phyloP scores from a whole-genome alignment of 257 asterid genomes.

The Coffea eugenioides region DNA sequence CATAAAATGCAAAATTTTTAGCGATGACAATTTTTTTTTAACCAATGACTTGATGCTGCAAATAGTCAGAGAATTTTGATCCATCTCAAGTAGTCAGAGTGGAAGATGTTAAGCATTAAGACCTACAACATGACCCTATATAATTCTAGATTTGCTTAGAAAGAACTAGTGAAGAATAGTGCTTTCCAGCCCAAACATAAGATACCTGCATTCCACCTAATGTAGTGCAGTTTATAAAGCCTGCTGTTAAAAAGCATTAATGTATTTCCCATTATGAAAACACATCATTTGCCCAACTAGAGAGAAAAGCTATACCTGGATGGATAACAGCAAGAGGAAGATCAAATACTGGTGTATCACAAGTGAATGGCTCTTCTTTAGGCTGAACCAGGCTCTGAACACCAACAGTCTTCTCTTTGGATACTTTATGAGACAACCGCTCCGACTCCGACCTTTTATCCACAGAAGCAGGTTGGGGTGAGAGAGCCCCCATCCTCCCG shows the following conservation, averaged over 20 bases:
- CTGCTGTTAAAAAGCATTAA: not conserved
- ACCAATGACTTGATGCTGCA: not conserved
- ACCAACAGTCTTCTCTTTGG: conserved; percentile 25
- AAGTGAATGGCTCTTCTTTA: conserved; percentile 59
- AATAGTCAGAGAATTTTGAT: not conserved
- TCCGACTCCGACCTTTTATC: conserved; percentile 34
- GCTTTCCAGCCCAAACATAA: not conserved
- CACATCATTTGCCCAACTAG: not conserved
- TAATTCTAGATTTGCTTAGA: not conserved
- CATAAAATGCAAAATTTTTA: not conserved
- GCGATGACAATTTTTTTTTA: no score
- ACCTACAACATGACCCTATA: not conserved
- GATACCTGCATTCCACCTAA: not conserved
- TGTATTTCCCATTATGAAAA: not conserved
- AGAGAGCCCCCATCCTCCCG: conserved; percentile 38
- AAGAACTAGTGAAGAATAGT: not conserved
- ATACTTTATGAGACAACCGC: conserved; percentile 28
- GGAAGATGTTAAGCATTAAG: not conserved
- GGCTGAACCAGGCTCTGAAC: conserved; percentile 39
- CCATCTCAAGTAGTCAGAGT: conserved; percentile 5
- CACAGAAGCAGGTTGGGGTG: conserved; percentile 38
- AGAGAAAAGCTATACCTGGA: conserved; percentile 47
- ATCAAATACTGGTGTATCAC: conserved; percentile 35
- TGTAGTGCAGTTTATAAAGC: not conserved
- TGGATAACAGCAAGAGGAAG: conserved; percentile 43